These are phyloP conservation scores for Venustampulla echinocandica DNA, from an alignment of 495 filamentous ascomycete species.

Conservation along the genomic window DNA sequence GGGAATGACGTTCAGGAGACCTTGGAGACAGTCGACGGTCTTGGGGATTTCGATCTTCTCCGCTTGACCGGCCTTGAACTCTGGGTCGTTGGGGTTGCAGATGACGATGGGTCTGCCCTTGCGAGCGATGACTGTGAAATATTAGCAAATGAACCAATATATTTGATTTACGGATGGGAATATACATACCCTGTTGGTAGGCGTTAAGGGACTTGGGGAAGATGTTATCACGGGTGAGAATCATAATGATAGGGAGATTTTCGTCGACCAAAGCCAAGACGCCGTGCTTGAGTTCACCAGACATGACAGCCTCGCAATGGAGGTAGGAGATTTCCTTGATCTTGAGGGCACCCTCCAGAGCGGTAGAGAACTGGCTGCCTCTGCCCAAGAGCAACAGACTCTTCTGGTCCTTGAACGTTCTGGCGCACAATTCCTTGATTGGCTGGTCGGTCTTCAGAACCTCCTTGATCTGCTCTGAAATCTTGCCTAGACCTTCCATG, in stretches of 20 bases:
- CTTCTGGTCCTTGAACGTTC: slow-evolving; percentile 95
- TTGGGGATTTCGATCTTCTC: slow-evolving; percentile 96
- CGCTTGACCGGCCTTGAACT: slow-evolving; percentile 78
- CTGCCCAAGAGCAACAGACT: slow-evolving; percentile 85
- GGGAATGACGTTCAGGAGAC: slow-evolving; percentile 94
- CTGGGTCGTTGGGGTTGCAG: slow-evolving; percentile 82
- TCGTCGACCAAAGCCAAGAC: slow-evolving; percentile 95
- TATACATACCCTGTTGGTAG: slow-evolving; percentile 75
- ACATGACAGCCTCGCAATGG: slow-evolving; percentile 99
- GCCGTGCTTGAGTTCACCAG: slow-evolving; percentile 96
- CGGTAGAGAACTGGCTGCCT: slow-evolving; percentile 93
- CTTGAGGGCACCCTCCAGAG: slow-evolving; percentile 95
- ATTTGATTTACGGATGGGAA: background rate
- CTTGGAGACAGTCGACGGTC: slow-evolving; percentile 92
- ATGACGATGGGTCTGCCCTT: slow-evolving; percentile 94
- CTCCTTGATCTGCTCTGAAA: slow-evolving; percentile 86
- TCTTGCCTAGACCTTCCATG: slow-evolving; percentile 79
- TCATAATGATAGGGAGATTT: slow-evolving; percentile 99
- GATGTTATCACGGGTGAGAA: slow-evolving; percentile 87
- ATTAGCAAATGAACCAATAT: slow-evolving; percentile 25
- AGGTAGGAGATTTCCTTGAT: slow-evolving; percentile 99
- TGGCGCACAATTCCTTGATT: slow-evolving; percentile 86
- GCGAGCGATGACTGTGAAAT: slow-evolving; percentile 67
- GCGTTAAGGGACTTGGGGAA: slow-evolving; percentile 97
- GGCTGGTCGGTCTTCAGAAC: slow-evolving; percentile 82